phyloP scores from a whole-genome alignment of 2,329 filamentous ascomycete genomes.

The Xylaria digitata region DNA sequence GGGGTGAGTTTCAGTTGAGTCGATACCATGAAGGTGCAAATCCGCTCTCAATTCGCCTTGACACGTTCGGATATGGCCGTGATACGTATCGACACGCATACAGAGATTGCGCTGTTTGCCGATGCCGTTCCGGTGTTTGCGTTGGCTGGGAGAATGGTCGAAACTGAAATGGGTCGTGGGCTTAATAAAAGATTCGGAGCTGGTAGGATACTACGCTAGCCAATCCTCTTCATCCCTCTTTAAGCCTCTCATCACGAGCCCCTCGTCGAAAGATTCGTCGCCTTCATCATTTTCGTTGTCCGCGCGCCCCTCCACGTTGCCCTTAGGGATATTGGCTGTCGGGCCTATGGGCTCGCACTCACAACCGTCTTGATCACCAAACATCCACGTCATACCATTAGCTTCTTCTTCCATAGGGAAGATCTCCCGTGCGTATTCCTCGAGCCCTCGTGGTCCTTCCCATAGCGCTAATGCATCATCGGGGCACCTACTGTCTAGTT shows the following conservation, averaged over 20 bases:
- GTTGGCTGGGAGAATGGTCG: neutral
- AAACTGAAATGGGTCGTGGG: neutral
- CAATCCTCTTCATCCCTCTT: slow-evolving; percentile 70
- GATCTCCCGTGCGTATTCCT: slow-evolving; percentile 94
- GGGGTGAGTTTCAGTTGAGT: neutral
- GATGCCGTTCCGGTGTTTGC: neutral
- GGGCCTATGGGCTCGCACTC: slow-evolving; percentile 50
- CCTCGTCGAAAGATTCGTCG: slow-evolving; percentile 67
- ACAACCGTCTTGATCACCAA: slow-evolving; percentile 62
- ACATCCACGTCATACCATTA: slow-evolving; percentile 95
- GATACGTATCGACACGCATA: neutral
- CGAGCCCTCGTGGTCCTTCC: slow-evolving; percentile 89
- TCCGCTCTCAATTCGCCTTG: neutral
- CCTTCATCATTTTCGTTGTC: slow-evolving; percentile 56
- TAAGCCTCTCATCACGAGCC: slow-evolving; percentile 66
- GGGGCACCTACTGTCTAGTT: slow-evolving; percentile 73
- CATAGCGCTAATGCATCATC: slow-evolving; percentile 83
- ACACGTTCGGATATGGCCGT: neutral
- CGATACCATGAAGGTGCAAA: neutral
- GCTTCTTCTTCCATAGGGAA: slow-evolving; percentile 95
- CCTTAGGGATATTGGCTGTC: slow-evolving; percentile 58
- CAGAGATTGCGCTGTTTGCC: neutral
- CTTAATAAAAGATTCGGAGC: slow-evolving; percentile 10
- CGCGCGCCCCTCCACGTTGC: slow-evolving; percentile 53
- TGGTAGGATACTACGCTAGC: slow-evolving; percentile 54